A percentile compares a stretch with the other conserved stretches of the same genome.
phyloP scores from a whole-genome alignment of 495 filamentous ascomycete genomes.

The Tirmania nivea region DNA sequence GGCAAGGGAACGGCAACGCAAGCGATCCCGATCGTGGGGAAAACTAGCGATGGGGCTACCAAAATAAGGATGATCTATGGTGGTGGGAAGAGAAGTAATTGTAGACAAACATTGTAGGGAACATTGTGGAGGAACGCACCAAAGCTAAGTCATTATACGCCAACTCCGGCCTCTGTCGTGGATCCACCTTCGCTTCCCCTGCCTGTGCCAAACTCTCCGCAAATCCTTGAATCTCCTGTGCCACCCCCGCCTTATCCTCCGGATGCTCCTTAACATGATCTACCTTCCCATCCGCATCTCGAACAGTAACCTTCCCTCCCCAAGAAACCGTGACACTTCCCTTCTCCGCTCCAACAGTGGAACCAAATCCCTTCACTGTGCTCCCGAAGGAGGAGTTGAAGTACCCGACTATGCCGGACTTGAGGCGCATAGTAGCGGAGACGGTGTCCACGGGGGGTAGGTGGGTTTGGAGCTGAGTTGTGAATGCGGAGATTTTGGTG shows the following conservation, averaged over 20 bases:
- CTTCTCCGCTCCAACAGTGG: slow-evolving; percentile 30
- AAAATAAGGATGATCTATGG: not conserved
- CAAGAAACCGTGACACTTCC: slow-evolving; percentile 28
- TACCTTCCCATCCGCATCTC: slow-evolving; percentile 22
- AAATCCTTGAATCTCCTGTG: slow-evolving; percentile 46
- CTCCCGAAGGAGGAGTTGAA: slow-evolving; percentile 46
- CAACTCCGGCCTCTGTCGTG: slow-evolving; percentile 38
- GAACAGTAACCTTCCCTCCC: slow-evolving; percentile 21
- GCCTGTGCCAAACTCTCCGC: slow-evolving; percentile 29
- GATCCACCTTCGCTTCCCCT: slow-evolving; percentile 26
- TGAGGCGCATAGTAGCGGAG: slow-evolving; percentile 38
- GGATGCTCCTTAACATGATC: slow-evolving; percentile 35
- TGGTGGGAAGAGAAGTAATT: too few relatives aligned
- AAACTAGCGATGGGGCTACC: not conserved
- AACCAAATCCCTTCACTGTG: slow-evolving; percentile 29
- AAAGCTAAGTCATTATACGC: slow-evolving; percentile 50
- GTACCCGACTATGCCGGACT: slow-evolving; percentile 38
- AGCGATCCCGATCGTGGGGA: too few relatives aligned
- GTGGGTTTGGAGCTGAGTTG: slow-evolving; percentile 34
- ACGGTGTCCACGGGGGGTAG: slow-evolving; percentile 58
- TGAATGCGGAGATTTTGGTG: slow-evolving; percentile 32
- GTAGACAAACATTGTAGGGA: too few relatives aligned
- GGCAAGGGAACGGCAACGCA: too few relatives aligned
- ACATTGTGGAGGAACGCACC: slow-evolving; percentile 12
- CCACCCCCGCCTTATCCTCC: slow-evolving; percentile 37